phyloP scores from a whole-genome alignment of 768 basidiomycete genomes.

The Goffeauzyma gilvescens region DNA sequence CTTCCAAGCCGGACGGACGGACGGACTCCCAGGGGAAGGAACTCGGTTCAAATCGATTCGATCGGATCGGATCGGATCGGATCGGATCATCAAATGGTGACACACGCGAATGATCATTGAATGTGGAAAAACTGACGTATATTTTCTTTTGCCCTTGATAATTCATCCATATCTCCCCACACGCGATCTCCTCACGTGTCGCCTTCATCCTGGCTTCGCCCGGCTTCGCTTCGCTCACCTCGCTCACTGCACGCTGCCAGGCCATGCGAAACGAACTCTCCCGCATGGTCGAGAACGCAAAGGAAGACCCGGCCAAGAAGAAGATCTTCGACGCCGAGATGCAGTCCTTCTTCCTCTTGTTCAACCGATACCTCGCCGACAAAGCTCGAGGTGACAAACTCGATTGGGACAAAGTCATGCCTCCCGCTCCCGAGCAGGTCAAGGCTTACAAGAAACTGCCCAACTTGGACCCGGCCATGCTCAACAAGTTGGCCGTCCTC shows the following conservation, averaged over 20 bases:
- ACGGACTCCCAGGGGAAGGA: too few relatives aligned
- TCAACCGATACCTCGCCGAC: constrained; percentile 81
- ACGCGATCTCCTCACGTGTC: neutral
- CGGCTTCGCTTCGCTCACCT: neutral
- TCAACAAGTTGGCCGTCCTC: constrained; percentile 85
- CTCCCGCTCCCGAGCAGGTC: constrained; percentile 68
- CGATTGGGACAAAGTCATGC: constrained; percentile 75
- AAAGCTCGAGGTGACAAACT: constrained; percentile 70
- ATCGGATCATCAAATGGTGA: too few relatives aligned
- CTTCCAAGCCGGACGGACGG: too few relatives aligned
- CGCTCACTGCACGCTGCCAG: constrained; percentile 37
- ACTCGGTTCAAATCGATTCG: too few relatives aligned
- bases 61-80: neutral
- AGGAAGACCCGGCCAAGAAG: constrained; percentile 58
- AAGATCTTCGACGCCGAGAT: constrained; percentile 87
- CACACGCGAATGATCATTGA: too few relatives aligned
- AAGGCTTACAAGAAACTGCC: constrained; percentile 60
- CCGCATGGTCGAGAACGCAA: constrained; percentile 60
- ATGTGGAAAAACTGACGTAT: too few relatives aligned
- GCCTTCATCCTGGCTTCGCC: neutral
- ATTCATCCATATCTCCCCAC: neutral
- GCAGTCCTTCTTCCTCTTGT: constrained; percentile 88
- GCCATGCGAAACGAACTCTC: constrained; percentile 96
- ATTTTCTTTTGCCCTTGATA: too few relatives aligned
- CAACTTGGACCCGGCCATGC: constrained; percentile 43